phyloP scores from a whole-genome alignment of 2,329 filamentous ascomycete species.

The Lecanicillium sp. region DNA sequence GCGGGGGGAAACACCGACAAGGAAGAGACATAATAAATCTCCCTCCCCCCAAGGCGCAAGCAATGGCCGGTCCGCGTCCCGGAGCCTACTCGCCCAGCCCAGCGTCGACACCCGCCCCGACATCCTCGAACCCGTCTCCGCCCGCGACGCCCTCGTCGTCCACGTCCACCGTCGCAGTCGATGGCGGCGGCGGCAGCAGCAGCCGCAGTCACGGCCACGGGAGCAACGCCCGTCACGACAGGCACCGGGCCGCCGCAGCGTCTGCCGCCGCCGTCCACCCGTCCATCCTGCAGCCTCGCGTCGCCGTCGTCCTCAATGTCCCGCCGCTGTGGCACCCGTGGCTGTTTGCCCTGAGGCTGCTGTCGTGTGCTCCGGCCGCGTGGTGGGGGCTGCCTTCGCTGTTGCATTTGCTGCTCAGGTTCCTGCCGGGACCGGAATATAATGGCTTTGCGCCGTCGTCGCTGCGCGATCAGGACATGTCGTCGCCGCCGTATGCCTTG shows the following conservation, averaged over 20 bases:
- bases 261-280: constrained; percentile 6
- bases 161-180: background rate
- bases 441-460: constrained; percentile 19
- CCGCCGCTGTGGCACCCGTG: constrained; percentile 65
- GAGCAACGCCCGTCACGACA: background rate
- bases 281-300: constrained; percentile 62
- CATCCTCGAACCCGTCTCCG: constrained; percentile 2
- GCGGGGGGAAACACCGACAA: too few species aligned
- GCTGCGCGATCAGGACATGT: constrained; percentile 10
- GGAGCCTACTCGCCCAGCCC: constrained; percentile 9
- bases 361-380: constrained; percentile 62
- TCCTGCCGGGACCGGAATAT: constrained; percentile 36
- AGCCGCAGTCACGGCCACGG: background rate
- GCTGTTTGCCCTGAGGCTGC: constrained; percentile 63
- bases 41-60: too few species aligned
- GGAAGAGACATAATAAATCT: too few species aligned
- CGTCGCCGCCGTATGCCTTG: constrained; percentile 30
- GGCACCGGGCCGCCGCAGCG: background rate
- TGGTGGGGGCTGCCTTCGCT: constrained; percentile 66
- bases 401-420: constrained; percentile 58
- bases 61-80: constrained; percentile 4
- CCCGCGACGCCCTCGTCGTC: constrained; percentile 4
- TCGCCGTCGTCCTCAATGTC: constrained; percentile 71
- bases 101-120: background rate
- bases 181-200: background rate